Evolutionary conservation across 495 filamentous ascomycete species (phyloP), one percentile per base, ranked within the genome.

Genomic region (Xylaria acuta): DNA sequence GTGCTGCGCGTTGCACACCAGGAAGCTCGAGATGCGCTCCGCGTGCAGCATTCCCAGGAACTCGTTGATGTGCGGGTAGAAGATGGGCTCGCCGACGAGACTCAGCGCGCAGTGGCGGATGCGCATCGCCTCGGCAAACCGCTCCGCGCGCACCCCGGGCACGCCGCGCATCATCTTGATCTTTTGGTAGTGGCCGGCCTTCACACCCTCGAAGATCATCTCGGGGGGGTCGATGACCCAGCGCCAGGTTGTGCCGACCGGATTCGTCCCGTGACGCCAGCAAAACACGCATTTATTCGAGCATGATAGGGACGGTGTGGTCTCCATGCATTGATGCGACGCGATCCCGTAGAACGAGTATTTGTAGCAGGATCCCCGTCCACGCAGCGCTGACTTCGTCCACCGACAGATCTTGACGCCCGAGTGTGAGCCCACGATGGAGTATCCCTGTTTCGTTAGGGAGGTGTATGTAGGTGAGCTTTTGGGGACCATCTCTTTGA

Each of bases 231-330:
- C 95, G 59, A 97, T 92, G 68, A 94, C 89, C 95, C 95, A 98
- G 59, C 95, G 90, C 95, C 95, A 98, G 6, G 90, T 95, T 3
- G 95, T 98, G 36, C 95, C 94, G 20, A 98, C 95, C 0, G 95
- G 95, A 80, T 98, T 98, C 0, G 95, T 98, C 54, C 95, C 95
- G 78, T 98, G 95, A 16, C 95, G 91, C 95, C 95, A 98, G 86
- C 95, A 98, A 83, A 98, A 98, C 77, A 98, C 92, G 82, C 95
- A 98, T 80, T 98, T 98, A 81, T 98, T 98, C 75, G 92, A 94
- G 86, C 95, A 98, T 20, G 93, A 97, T 22, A 98, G 88, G 1
- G 94, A 97, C 0, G 95, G 95, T 0, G 95, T 98, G 5, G 94
- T 93, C 82, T 98, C 95, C 95, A 98, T 98, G 84, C 95, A 98